phyloP scores from a whole-genome alignment of 2,329 filamentous ascomycete species.

The Fusarium nematophilum region DNA sequence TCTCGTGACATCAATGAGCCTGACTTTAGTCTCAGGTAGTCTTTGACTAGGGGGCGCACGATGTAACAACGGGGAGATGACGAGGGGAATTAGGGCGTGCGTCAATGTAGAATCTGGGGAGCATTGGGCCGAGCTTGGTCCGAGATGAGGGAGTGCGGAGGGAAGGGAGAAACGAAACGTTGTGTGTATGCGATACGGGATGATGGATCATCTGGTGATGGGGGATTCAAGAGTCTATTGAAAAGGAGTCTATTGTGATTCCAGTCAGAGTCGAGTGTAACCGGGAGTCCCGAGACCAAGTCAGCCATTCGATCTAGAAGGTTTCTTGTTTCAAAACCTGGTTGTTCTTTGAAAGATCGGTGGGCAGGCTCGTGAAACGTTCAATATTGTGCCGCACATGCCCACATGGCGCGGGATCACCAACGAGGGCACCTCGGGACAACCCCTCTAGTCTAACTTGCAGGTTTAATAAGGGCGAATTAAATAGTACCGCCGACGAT shows the following conservation, averaged over 20 bases:
- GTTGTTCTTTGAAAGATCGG: slow-evolving; percentile 4
- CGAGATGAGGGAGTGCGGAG: slow-evolving; percentile 36
- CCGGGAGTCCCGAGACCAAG: too few relatives aligned
- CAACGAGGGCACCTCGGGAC: background rate
- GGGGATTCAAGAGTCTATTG: too few relatives aligned
- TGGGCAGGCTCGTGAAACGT: background rate
- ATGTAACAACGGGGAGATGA: slow-evolving; percentile 27
- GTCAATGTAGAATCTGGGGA: slow-evolving; percentile 28
- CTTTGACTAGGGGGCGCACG: slow-evolving; percentile 18
- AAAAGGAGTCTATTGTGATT: too few relatives aligned
- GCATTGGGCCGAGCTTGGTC: slow-evolving; percentile 31
- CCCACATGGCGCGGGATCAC: too few relatives aligned
- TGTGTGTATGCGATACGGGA: slow-evolving; percentile 30
- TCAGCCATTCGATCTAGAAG: background rate
- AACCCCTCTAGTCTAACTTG: background rate
- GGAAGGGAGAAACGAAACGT: slow-evolving; percentile 19
- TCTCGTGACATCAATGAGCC: too few relatives aligned
- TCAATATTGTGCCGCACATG: too few relatives aligned
- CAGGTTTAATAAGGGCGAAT: slow-evolving; percentile 1
- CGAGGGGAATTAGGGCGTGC: slow-evolving; percentile 14
- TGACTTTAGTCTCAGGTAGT: too few relatives aligned
- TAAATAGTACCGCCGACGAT: background rate
- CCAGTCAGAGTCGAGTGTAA: too few relatives aligned
- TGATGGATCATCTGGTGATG: background rate
- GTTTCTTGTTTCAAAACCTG: background rate